phyloP scores from a whole-genome alignment of 805 yeast species.

The Komagataella kurtzmanii region DNA sequence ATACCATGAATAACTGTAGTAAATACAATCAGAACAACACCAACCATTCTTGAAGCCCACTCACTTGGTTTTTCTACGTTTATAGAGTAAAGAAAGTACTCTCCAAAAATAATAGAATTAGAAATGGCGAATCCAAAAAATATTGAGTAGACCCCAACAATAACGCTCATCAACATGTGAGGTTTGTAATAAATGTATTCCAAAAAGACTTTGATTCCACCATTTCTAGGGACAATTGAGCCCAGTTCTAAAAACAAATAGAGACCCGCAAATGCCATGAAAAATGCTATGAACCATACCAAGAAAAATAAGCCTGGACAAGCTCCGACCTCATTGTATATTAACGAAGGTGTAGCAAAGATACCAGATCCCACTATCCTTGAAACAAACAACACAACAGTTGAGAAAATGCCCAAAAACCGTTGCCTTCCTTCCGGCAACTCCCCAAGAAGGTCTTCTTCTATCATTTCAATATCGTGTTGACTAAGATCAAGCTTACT shows the following conservation, averaged over 20 bases:
- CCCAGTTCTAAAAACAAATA: conserved; percentile 60
- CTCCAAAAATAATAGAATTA: conserved; percentile 41
- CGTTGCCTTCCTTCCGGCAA: conserved; percentile 50
- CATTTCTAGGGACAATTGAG: conserved; percentile 56
- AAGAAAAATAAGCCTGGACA: conserved; percentile 44
- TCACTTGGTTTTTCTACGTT: conserved; percentile 24
- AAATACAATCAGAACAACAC: conserved; percentile 22
- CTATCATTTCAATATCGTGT: background rate
- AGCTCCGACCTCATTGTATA: conserved; percentile 57
- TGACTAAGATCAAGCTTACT: background rate
- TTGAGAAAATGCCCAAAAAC: conserved; percentile 57
- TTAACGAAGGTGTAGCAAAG: conserved; percentile 57
- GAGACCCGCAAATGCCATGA: conserved; percentile 53
- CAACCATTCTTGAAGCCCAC: conserved; percentile 26
- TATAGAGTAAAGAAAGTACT: conserved; percentile 30
- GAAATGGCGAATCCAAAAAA: conserved; percentile 37
- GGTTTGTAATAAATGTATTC: conserved; percentile 58
- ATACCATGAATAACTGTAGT: conserved; percentile 37
- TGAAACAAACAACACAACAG: conserved; percentile 49
- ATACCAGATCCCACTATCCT: conserved; percentile 72
- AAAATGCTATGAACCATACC: conserved; percentile 52
- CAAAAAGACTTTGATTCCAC: conserved; percentile 63
- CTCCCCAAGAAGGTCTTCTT: conserved; percentile 21
- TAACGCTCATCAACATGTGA: conserved; percentile 32
- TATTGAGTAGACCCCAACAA: conserved; percentile 30